Evolutionary conservation across 2,329 filamentous ascomycete species (phyloP), one percentile per base, ranked within the genome.

Genomic region (Fusarium xylarioides): DNA sequence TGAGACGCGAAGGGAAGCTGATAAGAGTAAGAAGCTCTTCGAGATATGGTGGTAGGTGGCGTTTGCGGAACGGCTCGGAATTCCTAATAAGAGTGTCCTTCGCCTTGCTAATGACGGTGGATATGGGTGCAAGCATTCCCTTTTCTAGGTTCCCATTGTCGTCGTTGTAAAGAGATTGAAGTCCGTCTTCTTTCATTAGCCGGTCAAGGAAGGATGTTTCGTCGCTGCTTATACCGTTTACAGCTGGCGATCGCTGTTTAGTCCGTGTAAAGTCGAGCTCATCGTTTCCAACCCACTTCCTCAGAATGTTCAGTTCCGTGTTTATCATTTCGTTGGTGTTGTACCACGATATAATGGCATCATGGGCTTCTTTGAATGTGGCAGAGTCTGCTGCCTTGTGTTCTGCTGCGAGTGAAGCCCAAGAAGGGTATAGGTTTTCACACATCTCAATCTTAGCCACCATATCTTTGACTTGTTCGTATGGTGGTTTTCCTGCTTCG

Each of bases 291-390:
- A 99, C 96, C 96, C 96, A 99, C 71, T 92, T 95, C 81, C 96
- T 95, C 71, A 99, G 83, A 72, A 98, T 95, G 19, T 91, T 91
- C 66, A 99, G 89, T 81, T 99, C 94, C 5, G 94, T 97, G 81
- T 97, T 97, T 86, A 99, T 98, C 79, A 97, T 91, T 79, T 95
- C 91, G 37, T 95, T 98, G 57, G 95, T 98, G 82, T 98, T 99
- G 86, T 97, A 92, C 96, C 96, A 99, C 7, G 95, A 92, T 70
- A 97, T 91, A 74, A 99, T 92, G 54, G 95, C 92, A 80, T 97
- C 93, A 78, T 93, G 96, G 34, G 94, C 94, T 70, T 95, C 92
- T 70, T 89, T 87, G 83, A 95, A 99, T 35, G 91, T 88, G 35
- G 90, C 87, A 4, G 95, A 97, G 34, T 90, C 91, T 58, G 94